These are phyloP conservation scores for Lachancea dasiensis DNA, from an alignment of 805 yeast genomes.

Conservation along the genomic window DNA sequence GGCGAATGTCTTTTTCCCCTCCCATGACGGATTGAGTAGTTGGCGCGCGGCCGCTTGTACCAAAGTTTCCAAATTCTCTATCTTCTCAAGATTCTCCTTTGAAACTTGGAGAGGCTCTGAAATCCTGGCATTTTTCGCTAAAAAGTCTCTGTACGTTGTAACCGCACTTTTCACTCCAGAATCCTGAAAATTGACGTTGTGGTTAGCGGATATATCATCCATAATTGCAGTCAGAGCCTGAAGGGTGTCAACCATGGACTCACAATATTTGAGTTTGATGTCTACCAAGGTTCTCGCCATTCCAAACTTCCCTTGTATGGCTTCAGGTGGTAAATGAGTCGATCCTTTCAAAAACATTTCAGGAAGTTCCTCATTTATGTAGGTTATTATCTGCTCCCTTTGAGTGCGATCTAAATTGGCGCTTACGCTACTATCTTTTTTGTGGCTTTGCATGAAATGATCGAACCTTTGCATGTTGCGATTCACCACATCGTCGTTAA, in stretches of 20 bases:
- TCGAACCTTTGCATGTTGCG: constrained; percentile 52
- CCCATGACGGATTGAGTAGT: constrained; percentile 7
- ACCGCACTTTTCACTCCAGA: constrained; percentile 62
- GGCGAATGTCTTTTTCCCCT: not conserved
- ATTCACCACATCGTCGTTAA: constrained; percentile 85
- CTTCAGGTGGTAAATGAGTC: constrained; percentile 21
- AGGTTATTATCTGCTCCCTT: constrained; percentile 21
- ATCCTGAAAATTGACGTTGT: constrained; percentile 75
- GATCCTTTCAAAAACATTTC: constrained; percentile 18
- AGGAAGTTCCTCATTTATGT: constrained; percentile 26
- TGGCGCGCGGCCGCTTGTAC: constrained; percentile 16
- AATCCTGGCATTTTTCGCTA: constrained; percentile 14
- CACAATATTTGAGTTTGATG: constrained; percentile 22
- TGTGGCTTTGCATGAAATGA: constrained; percentile 31
- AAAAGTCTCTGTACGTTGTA: constrained; percentile 33
- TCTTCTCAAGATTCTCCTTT: constrained; percentile 10
- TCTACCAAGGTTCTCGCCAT: constrained; percentile 23
- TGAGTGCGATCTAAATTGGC: constrained; percentile 20
- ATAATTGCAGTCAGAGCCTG: constrained; percentile 40
- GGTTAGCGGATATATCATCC: constrained; percentile 42
- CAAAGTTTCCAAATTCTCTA: constrained; percentile 14
- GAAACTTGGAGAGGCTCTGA: constrained; percentile 12
- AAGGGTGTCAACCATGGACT: constrained; percentile 18
- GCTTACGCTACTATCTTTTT: constrained; percentile 19
- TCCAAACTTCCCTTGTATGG: constrained; percentile 23